Evolutionary conservation across 2,329 filamentous ascomycete genomes (phyloP), one percentile per base, ranked within the genome.

Genomic region (Diplodia intermedia): DNA sequence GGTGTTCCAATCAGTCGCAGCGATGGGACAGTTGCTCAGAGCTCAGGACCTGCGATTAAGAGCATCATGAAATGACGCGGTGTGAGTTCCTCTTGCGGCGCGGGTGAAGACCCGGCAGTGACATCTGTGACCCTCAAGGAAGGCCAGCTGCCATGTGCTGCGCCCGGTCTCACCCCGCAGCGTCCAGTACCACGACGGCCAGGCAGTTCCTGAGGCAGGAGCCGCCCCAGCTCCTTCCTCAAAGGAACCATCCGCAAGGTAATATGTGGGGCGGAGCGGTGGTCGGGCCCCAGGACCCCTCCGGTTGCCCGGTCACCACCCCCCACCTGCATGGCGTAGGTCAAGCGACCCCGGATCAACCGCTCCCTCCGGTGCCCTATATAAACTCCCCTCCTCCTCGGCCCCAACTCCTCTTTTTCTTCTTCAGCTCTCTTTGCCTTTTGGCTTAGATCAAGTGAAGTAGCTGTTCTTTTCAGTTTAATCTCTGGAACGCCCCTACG

Each of bases 401-500:
- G 1, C 36, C 55, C 50, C 4, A 29, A 14, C 14, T 11, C 12
- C 20, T 29, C 23, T 31, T 29, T 47, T 60, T 60, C 55, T 47
- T 60, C 55, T 47, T 29, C 55, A 60, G 55, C 55, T 60, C 55
- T 60, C 55, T 60, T 47, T 60, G 55, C 55, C 36, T 60, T 60
- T 43, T 60, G 55, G 55, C 55, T 60, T 31, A 31, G 55, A 60
- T 60, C 36, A 60, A 60, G 55, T 60, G 55, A 60, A 60, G 55
- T 60, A 8, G 40, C 36, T 43, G 36, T 60, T 47, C 36, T 60
- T 47, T 47, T 23, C 18, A 36, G 38, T 43, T 60, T 60, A 47
- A 47, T 47, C 55, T 43, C 55, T 36, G 26, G 4, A 60, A 47
- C 20, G 20, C 8, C 20, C 23, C 38, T 47, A 60, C 20, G 55